Base-by-base conservation (phyloP, 345 rosid genomes). In the Hypericum perforatum region DNA sequence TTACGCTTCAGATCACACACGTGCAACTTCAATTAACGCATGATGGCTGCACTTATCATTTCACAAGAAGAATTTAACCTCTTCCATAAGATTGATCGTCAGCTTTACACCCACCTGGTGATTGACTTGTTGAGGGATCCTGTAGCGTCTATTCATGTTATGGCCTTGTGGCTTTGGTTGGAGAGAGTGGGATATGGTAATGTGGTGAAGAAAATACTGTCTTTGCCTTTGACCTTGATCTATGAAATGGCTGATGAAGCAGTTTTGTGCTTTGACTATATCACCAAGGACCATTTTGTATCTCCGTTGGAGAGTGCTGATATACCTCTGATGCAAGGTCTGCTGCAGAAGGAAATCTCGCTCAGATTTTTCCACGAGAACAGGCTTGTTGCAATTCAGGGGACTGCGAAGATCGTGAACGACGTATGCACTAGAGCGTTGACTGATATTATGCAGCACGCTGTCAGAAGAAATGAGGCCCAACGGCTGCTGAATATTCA, bases 111-210 rank as follows among this genome's bases (percentile, higher is more conserved):
- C 9, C 1, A 72, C 45, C 77, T 80, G 9, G 78, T 68, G 37
- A 62, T 74, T 7, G 47, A 41, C 5, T 64, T 83, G 9, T 44
- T 54, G 52, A 54, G 82, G 37, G 80, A 83, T 38, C 84, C 82
- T 0, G 16, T 60, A n/a, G 76, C 78, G 56, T 68, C 74, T 0
- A 45, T 80, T 65, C 68, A 70, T 0, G 47, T 72, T 4, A 40
- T 80, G 45, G 86, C 77, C 22, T 36, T 80, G 3, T 78, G 72
- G 76, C 47, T 80, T 2, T 78, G 86, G 91, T 54, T 78, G 37
- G 91, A 83, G 58, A 47, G 69, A 36, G 49, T 45, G 5, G 77
- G 82, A 12, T 66, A 47, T 37, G 39, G 5, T 6, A 3, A 56
- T 4, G 15, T 69, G 3, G 71, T 80, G 0, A 12, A 55, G 41